These are phyloP conservation scores for Coelastrella sp. DNA, from an alignment of 139 green algal species.

Conservation along the genomic window DNA sequence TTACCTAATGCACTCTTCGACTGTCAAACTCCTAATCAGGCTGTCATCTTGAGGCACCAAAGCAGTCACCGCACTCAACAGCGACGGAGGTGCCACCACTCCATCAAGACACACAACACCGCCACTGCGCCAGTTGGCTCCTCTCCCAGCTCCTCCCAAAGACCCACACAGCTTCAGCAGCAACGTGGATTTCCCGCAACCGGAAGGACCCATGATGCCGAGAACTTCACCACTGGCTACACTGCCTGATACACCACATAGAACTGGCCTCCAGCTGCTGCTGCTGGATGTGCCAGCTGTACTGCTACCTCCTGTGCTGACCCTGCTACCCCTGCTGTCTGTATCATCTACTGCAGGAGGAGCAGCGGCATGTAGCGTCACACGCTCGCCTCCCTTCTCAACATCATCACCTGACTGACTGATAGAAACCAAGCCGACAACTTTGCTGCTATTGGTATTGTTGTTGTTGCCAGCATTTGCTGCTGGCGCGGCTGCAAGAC, in stretches of 20 bases:
- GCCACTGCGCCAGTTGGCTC: constrained; percentile 45
- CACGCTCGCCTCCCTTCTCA: neutral
- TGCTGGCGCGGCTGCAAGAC: constrained; percentile 9
- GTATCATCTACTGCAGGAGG: too few species aligned
- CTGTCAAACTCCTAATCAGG: constrained; percentile 78
- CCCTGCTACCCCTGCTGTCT: neutral
- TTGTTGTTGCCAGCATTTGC: too few species aligned
- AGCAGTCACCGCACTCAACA: constrained; percentile 56
- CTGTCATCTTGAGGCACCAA: constrained; percentile 83
- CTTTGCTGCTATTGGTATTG: neutral
- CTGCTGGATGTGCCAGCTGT: neutral
- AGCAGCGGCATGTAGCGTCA: too few species aligned
- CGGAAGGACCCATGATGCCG: constrained; percentile 64
- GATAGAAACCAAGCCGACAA: neutral
- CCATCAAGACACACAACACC: constrained; percentile 33
- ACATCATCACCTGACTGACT: neutral
- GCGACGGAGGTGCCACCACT: neutral
- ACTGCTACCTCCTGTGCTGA: constrained; percentile 10
- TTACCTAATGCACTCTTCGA: constrained; percentile 71
- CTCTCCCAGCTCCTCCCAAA: constrained; percentile 28
- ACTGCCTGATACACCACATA: constrained; percentile 20
- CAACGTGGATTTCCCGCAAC: constrained; percentile 85
- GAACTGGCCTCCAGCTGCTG: constrained; percentile 30
- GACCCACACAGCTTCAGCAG: constrained; percentile 68
- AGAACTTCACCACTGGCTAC: constrained; percentile 54